Evolutionary conservation across 805 yeast genomes (phyloP), one percentile per base, ranked within the genome.

Genomic region (Ogataea siamensis): DNA sequence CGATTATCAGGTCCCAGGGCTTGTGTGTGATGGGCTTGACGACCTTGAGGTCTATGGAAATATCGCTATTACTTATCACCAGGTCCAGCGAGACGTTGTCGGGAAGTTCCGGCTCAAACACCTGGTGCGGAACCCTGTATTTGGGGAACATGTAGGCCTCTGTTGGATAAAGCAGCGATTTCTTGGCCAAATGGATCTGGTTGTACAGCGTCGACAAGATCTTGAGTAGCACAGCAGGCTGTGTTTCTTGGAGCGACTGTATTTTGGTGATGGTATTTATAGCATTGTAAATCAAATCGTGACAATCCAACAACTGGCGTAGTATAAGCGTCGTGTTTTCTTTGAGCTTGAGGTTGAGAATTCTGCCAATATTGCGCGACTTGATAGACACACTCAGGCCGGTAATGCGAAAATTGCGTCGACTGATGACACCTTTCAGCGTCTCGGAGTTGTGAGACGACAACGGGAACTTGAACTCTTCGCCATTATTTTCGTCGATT

Each of bases 1-100:
- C 60, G 40, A 78, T 73, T 5, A 80, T 68, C 4, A 68, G 61
- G 42, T 73, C 62, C 89, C 89, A 83, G 1, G 89, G 89, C 40
- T 64, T 66, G 43, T 73, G 77, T 0, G 68, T 68, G 7, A 82
- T 70, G 15, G 60, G 60, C 22, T 61, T 64, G 24, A 82, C 53
- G 35, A 71, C 70, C 51, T 76, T 74, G 40, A 80, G 59, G 37
- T 82, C 88, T 5, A 81, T 58, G 16, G 80, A 68, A 3, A 82
- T 54, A 50, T 83, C 88, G 14, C 81, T 78, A 54, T 78, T 81
- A 45, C 71, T 67, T 15, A 82, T 60, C 37, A 73, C 74, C 18
- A 81, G 49, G 50, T 83, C 91, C 28, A 82, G 53, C 2, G 80
- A 63, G 5, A 80, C 62, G 8, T 63, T 58, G 2, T 62, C 54